Conservation (phyloP, 495 filamentous ascomycete genomes). For the Trichoderma erinaceum region DNA sequence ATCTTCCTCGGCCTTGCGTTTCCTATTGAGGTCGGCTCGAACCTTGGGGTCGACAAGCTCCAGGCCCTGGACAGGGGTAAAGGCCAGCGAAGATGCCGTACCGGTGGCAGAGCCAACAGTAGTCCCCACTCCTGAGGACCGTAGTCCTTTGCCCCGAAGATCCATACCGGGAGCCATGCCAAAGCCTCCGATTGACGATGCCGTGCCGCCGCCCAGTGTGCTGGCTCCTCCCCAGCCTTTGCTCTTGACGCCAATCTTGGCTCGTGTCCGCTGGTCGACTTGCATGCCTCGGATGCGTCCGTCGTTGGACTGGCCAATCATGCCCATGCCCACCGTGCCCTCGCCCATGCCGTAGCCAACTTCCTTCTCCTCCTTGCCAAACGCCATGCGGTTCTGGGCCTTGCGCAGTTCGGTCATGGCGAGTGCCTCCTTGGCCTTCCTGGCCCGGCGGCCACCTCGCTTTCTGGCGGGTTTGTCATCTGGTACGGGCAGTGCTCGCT, state of each 20-base stretch:
- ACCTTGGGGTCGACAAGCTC: slow-evolving; percentile 95
- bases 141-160: slow-evolving; percentile 65
- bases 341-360: slow-evolving; percentile 88
- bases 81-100: slow-evolving; percentile 82
- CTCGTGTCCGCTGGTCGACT: slow-evolving; percentile 87
- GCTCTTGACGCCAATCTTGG: slow-evolving; percentile 89
- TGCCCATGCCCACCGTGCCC: slow-evolving; percentile 80
- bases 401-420: slow-evolving; percentile 97
- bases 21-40: slow-evolving; percentile 71
- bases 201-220: slow-evolving; percentile 59
- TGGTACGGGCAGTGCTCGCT: slow-evolving; percentile 82
- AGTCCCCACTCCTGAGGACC: slow-evolving; percentile 67
- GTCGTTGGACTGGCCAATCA: slow-evolving; percentile 84
- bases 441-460: slow-evolving; percentile 82
- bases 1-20: slow-evolving; percentile 90
- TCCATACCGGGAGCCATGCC: slow-evolving; percentile 62
- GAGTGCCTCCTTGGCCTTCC: slow-evolving; percentile 93
- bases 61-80: slow-evolving; percentile 89
- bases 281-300: slow-evolving; percentile 81
- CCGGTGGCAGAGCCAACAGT: slow-evolving; percentile 56
- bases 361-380: slow-evolving; percentile 93
- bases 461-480: slow-evolving; percentile 95
- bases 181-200: slow-evolving; percentile 73
- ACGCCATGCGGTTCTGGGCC: slow-evolving; percentile 92
- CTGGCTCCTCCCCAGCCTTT: slow-evolving; percentile 84